These are phyloP conservation scores for Orobanche coerulescens DNA, from an alignment of 257 asterid species.

Conservation along the genomic window DNA sequence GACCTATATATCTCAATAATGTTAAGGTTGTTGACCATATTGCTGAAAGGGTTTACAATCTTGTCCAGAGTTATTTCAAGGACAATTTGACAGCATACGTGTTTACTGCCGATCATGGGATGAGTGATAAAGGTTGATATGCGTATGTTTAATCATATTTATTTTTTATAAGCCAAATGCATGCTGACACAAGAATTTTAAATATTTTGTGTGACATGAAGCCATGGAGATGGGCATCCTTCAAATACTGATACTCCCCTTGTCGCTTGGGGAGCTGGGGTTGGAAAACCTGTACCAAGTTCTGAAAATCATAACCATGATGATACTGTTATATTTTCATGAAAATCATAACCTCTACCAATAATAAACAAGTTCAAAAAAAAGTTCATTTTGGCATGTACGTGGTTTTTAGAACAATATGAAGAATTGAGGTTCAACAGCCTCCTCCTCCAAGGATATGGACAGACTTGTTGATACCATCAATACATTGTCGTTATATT, in stretches of 20 bases:
- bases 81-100: conserved; percentile 76
- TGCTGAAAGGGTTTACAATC: conserved; percentile 91
- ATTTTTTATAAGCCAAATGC: conserved; percentile 3
- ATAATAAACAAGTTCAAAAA: too few relatives aligned
- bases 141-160: conserved; percentile 5
- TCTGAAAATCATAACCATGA: conserved; percentile 38
- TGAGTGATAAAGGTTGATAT: conserved; percentile 89
- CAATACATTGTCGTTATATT: too few relatives aligned
- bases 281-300: conserved; percentile 42
- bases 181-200: conserved; percentile 4
- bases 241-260: conserved; percentile 91
- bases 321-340: conserved; percentile 42
- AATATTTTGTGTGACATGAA: conserved; percentile 41
- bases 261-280: conserved; percentile 95
- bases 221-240: conserved; percentile 98
- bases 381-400: too few relatives aligned
- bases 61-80: conserved; percentile 72
- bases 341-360: too few relatives aligned
- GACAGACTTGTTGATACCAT: too few relatives aligned
- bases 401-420: too few relatives aligned
- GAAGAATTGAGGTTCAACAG: too few relatives aligned
- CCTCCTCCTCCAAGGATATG: too few relatives aligned
- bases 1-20: too few relatives aligned
- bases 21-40: too few relatives aligned
- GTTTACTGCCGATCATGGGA: conserved; percentile 97